Evolutionary conservation across 306 rosid genomes (phyloP).

Genomic region (Malus fusca): DNA sequence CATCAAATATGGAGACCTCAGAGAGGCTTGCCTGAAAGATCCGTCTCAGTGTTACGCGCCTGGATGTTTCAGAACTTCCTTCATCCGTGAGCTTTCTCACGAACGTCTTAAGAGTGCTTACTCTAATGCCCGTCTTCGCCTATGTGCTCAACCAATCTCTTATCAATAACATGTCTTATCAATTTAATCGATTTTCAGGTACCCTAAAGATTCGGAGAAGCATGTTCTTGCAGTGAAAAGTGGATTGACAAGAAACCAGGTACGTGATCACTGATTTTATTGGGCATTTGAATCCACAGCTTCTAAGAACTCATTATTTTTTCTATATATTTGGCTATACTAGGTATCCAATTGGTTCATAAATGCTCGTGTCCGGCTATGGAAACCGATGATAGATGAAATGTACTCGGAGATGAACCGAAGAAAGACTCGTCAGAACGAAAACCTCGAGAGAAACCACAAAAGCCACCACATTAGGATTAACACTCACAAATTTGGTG

Average conservation of each 20-base stretch:
- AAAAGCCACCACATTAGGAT: slow-evolving; percentile 19
- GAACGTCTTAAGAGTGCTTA: not conserved
- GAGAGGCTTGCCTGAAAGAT: slow-evolving; percentile 92
- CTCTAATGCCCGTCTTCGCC: not conserved
- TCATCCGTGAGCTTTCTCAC: slow-evolving; percentile 65
- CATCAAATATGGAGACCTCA: slow-evolving; percentile 89
- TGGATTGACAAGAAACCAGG: slow-evolving; percentile 93
- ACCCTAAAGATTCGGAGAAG: slow-evolving; percentile 97
- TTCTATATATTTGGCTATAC: not conserved
- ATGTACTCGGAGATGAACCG: slow-evolving; percentile 88
- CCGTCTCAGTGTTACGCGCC: slow-evolving; percentile 75
- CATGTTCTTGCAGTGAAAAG: slow-evolving; percentile 87
- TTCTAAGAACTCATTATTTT: not conserved
- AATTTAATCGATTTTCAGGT: slow-evolving; percentile 49
- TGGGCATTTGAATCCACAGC: not conserved
- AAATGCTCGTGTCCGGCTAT: slow-evolving; percentile 84
- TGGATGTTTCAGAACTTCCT: slow-evolving; percentile 99
- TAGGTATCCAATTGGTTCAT: slow-evolving; percentile 96
- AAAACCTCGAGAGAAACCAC: slow-evolving; percentile 30
- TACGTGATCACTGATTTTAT: not conserved
- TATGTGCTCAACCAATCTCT: not conserved
- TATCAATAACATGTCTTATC: not conserved
- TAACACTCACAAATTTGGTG: slow-evolving; percentile 33
- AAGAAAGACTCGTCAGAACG: slow-evolving; percentile 40
- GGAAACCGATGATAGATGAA: slow-evolving; percentile 98